A percentile compares a stretch with the other conserved stretches of the same genome.
These are phyloP conservation scores for Friedmanniomyces simplex DNA, from an alignment of 495 filamentous ascomycete genomes.

Conservation along the genomic window DNA sequence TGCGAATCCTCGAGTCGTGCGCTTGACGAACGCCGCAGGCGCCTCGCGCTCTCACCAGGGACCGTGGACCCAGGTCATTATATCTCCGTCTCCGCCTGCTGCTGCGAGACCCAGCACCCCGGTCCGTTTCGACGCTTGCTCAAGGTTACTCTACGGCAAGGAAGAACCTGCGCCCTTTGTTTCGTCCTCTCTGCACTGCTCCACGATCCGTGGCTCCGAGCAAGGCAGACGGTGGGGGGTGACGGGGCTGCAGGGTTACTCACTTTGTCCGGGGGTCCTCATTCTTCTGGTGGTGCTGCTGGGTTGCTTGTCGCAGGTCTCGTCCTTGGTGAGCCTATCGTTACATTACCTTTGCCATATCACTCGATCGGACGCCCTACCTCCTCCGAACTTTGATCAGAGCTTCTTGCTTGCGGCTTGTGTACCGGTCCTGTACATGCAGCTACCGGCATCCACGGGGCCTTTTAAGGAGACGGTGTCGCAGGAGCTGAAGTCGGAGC, in stretches of 20 bases:
- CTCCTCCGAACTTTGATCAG: conserved; percentile 1
- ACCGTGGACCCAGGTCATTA: background rate
- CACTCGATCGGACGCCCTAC: conserved; percentile 2
- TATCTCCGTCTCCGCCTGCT: background rate
- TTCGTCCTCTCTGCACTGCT: conserved; percentile 7
- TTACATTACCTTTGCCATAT: conserved; percentile 4
- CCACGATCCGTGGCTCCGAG: conserved; percentile 15
- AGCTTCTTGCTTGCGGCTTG: conserved; percentile 4
- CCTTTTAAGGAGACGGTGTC: background rate
- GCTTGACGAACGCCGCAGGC: background rate
- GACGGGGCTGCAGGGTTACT: conserved; percentile 5
- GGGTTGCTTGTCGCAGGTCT: background rate
- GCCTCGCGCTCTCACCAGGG: background rate
- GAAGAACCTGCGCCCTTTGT: conserved; percentile 14
- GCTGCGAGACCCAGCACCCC: conserved; percentile 12
- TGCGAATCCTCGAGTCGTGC: conserved; percentile 1
- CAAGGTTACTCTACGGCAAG: conserved; percentile 23
- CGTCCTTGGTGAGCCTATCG: background rate
- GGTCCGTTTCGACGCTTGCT: conserved; percentile 4
- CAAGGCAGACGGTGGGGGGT: conserved; percentile 8
- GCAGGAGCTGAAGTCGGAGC: background rate
- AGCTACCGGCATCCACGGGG: background rate
- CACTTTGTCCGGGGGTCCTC: background rate
- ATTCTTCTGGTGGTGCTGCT: too few relatives aligned
- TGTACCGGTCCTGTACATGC: background rate